phyloP scores from a whole-genome alignment of 176 grass and related monocot species.

The Oryza brachyantha region DNA sequence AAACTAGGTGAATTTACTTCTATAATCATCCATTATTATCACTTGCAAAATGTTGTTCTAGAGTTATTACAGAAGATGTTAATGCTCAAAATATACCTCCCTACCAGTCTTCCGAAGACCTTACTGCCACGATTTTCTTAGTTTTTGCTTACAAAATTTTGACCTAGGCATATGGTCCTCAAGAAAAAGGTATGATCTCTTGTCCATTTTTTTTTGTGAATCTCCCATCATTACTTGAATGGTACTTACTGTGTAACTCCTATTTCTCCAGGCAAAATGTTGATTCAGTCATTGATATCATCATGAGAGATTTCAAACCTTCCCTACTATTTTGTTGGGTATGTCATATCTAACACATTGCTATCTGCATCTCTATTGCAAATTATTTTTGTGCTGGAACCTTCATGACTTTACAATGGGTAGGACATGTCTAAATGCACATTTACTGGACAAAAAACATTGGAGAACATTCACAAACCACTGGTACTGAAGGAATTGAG shows the following conservation, averaged over 20 bases:
- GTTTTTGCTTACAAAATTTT: constrained; percentile 64
- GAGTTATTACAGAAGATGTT: constrained; percentile 18
- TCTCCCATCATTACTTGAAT: constrained; percentile 24
- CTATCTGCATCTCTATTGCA: neutral
- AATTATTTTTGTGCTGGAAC: constrained; percentile 32
- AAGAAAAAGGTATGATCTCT: constrained; percentile 54
- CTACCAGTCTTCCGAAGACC: constrained; percentile 73
- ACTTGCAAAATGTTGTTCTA: constrained; percentile 17
- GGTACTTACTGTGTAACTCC: constrained; percentile 35
- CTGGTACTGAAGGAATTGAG: constrained; percentile 76
- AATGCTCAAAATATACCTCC: constrained; percentile 16
- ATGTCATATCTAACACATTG: constrained; percentile 19
- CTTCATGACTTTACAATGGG: constrained; percentile 22
- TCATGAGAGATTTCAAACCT: constrained; percentile 60
- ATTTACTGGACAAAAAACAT: constrained; percentile 58
- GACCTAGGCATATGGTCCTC: constrained; percentile 81
- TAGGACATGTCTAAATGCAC: constrained; percentile 88
- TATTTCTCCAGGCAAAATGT: constrained; percentile 64
- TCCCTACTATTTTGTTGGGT: constrained; percentile 86
- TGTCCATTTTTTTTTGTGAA: constrained; percentile 9
- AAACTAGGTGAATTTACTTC: constrained; percentile 66
- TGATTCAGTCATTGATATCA: constrained; percentile 40
- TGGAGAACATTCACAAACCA: constrained; percentile 71
- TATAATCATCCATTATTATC: constrained; percentile 14
- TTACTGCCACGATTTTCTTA: constrained; percentile 73